phyloP scores from a whole-genome alignment of 2,329 filamentous ascomycete species.

The Aspergillus niger region DNA sequence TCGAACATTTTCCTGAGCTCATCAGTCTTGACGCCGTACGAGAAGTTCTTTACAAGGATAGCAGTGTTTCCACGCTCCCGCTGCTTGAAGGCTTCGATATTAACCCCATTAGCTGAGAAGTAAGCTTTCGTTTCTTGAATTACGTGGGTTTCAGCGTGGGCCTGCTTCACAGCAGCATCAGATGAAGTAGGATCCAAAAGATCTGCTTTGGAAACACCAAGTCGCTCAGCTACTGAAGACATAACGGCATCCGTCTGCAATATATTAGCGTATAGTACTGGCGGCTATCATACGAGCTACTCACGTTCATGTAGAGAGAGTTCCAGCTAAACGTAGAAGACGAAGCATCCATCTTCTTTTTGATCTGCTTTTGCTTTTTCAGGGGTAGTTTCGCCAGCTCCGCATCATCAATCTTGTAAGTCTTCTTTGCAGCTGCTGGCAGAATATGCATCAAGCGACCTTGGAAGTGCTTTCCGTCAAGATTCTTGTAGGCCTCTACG shows the following conservation, averaged over 20 bases:
- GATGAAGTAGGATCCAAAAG: slow-evolving; percentile 93
- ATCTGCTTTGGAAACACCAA: slow-evolving; percentile 89
- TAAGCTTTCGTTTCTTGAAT: slow-evolving; percentile 96
- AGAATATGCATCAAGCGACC: slow-evolving; percentile 89
- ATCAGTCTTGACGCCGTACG: slow-evolving; percentile 75
- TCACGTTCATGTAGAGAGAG: slow-evolving; percentile 95
- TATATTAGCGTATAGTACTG: slow-evolving; percentile 23
- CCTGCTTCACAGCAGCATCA: slow-evolving; percentile 93
- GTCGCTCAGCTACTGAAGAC: slow-evolving; percentile 78
- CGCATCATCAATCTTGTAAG: slow-evolving; percentile 81
- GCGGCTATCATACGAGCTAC: slow-evolving; percentile 17
- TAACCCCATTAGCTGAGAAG: slow-evolving; percentile 83
- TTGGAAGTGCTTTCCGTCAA: slow-evolving; percentile 87
- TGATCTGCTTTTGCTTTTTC: slow-evolving; percentile 91
- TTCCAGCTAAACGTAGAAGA: slow-evolving; percentile 93
- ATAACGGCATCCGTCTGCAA: slow-evolving; percentile 76
- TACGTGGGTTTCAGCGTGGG: slow-evolving; percentile 90
- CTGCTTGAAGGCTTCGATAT: slow-evolving; percentile 87
- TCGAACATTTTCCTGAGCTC: slow-evolving; percentile 81
- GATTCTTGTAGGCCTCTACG: slow-evolving; percentile 72
- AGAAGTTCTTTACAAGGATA: slow-evolving; percentile 93
- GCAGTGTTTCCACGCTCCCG: slow-evolving; percentile 80
- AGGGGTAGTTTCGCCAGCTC: slow-evolving; percentile 86
- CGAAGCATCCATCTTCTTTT: slow-evolving; percentile 77
- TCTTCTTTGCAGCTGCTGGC: slow-evolving; percentile 78